Evolutionary conservation across 108 stramenopile genomes (phyloP).

Genomic region (Aurantiochytrium sp.): DNA sequence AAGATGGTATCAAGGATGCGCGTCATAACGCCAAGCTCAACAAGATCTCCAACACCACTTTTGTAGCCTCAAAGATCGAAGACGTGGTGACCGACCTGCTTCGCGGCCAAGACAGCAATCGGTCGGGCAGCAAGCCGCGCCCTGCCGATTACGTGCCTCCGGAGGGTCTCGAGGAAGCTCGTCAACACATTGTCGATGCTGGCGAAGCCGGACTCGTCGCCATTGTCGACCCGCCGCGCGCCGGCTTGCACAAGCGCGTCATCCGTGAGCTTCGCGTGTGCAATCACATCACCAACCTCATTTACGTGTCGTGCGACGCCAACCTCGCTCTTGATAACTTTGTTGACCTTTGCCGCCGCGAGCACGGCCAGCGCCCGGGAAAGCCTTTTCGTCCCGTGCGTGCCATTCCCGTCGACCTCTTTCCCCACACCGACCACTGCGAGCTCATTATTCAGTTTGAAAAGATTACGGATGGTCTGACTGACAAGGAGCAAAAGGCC

Average conservation of each 20-base stretch:
- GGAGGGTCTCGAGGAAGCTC: not conserved
- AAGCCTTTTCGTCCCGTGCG: slow-evolving; percentile 63
- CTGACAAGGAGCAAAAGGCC: not conserved
- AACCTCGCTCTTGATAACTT: slow-evolving; percentile 67
- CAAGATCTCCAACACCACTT: slow-evolving; percentile 47
- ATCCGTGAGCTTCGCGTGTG: slow-evolving; percentile 60
- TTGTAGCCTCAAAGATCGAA: slow-evolving; percentile 64
- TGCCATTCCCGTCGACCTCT: slow-evolving; percentile 87
- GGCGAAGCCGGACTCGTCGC: slow-evolving; percentile 51
- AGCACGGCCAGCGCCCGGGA: slow-evolving; percentile 63
- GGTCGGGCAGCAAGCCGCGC: no score
- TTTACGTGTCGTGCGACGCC: slow-evolving; percentile 91
- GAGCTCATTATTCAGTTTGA: slow-evolving; percentile 89
- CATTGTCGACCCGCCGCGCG: slow-evolving; percentile 84
- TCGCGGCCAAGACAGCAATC: slow-evolving; percentile 1
- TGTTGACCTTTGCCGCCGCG: slow-evolving; percentile 63
- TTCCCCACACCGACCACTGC: slow-evolving; percentile 78
- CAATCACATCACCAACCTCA: slow-evolving; percentile 61
- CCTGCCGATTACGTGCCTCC: not conserved
- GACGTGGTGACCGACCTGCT: slow-evolving; percentile 39
- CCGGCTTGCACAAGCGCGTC: slow-evolving; percentile 71
- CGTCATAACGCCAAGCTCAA: slow-evolving; percentile 61
- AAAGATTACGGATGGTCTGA: not conserved
- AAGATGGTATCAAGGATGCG: slow-evolving; percentile 77
- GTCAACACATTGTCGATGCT: not conserved